Evolutionary conservation across 306 rosid species (phyloP).

Genomic region (Citrullus amarus): DNA sequence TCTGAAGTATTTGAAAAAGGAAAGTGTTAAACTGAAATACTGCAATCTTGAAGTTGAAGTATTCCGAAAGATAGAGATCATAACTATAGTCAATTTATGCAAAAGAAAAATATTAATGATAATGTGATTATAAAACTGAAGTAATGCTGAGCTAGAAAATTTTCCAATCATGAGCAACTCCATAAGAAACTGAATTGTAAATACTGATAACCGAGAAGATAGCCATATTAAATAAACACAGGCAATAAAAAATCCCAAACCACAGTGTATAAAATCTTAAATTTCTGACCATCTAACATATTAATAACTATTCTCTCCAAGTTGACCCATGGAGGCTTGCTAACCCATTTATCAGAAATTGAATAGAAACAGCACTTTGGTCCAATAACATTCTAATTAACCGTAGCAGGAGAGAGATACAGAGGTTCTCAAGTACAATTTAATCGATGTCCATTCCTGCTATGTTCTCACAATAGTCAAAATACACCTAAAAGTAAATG

Average conservation of each 20-base stretch:
- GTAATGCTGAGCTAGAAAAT: not conserved
- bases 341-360: not conserved
- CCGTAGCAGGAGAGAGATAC: not conserved
- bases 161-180: not conserved
- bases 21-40: not conserved
- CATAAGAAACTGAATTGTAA: not conserved
- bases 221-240: not conserved
- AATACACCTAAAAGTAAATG: not conserved
- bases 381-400: not conserved
- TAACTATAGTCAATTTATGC: not conserved
- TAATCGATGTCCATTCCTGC: not conserved
- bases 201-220: not conserved
- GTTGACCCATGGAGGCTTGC: not conserved
- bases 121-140: not conserved
- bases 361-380: not conserved
- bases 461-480: not conserved
- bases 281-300: not conserved
- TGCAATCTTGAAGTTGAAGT: not conserved
- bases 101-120: not conserved
- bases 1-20: conserved; percentile 25
- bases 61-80: not conserved
- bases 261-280: not conserved
- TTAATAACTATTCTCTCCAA: not conserved
- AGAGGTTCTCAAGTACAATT: not conserved
- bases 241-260: not conserved